Conservation (phyloP, 768 basidiomycete species). For the Pisolithus microcarpus region DNA sequence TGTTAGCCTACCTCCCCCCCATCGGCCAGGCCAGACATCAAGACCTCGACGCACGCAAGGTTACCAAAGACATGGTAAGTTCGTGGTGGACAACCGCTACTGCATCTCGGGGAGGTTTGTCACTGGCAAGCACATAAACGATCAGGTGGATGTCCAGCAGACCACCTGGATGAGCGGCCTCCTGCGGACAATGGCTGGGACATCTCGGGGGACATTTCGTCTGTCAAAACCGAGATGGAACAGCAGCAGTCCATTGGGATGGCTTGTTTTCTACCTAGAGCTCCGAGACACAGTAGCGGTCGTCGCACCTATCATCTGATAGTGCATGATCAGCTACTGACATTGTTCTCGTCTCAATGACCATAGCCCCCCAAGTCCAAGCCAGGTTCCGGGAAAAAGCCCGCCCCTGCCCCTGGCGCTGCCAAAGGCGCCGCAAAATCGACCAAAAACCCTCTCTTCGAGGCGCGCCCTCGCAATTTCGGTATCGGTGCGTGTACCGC, state of each 20-base stretch:
- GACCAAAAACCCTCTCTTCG: constrained; percentile 95
- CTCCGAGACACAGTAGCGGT: constrained; percentile 40
- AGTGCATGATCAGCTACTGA: constrained; percentile 23
- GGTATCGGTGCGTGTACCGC: constrained; percentile 66
- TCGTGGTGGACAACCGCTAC: constrained; percentile 6
- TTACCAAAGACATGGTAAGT: constrained; percentile 58
- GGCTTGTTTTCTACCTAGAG: constrained; percentile 30
- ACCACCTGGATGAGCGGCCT: constrained; percentile 29
- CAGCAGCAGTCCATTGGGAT: not conserved
- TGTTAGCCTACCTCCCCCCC: not conserved
- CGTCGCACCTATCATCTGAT: constrained; percentile 15
- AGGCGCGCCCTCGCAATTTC: constrained; percentile 85
- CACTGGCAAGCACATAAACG: constrained; percentile 18
- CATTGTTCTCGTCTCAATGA: constrained; percentile 78
- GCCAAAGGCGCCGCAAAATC: constrained; percentile 66
- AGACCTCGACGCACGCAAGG: constrained; percentile 17
- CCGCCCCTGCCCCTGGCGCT: constrained; percentile 69
- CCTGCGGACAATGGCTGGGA: not conserved
- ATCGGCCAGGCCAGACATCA: constrained; percentile 8
- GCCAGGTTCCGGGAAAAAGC: constrained; percentile 70
- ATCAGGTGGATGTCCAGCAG: constrained; percentile 50
- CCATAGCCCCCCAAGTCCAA: constrained; percentile 71
- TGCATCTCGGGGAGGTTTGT: constrained; percentile 34
- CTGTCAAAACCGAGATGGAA: not conserved
- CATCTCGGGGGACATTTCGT: not conserved